These are phyloP conservation scores for Melaleuca quinquenervia DNA, from an alignment of 345 rosid species.

Conservation along the genomic window DNA sequence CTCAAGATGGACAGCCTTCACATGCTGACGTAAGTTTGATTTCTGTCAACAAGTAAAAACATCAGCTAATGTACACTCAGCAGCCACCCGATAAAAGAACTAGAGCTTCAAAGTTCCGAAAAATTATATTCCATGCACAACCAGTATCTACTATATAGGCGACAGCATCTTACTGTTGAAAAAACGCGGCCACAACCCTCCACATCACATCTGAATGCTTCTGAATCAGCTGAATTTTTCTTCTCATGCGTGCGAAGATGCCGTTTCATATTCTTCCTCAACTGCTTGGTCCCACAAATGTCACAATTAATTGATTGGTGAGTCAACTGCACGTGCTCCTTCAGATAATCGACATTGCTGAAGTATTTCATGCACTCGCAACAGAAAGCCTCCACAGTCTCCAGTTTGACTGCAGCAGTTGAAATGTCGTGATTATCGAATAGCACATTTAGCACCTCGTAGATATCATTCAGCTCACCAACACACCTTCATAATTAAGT, in stretches of 20 bases:
- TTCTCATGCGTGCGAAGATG: slow-evolving; percentile 56
- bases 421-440: neutral
- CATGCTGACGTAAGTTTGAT: slow-evolving; percentile 56
- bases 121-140: neutral
- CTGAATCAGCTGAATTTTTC: slow-evolving; percentile 10
- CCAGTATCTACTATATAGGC: slow-evolving; percentile 17
- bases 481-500: neutral
- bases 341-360: slow-evolving; percentile 56
- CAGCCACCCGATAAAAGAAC: neutral
- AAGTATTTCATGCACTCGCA: slow-evolving; percentile 76
- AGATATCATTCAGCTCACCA: neutral
- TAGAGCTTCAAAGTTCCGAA: slow-evolving; percentile 24
- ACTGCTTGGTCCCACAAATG: slow-evolving; percentile 52
- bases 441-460: neutral
- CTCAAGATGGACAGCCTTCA: slow-evolving; percentile 64
- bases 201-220: slow-evolving; percentile 40
- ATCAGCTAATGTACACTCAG: slow-evolving; percentile 7
- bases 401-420: slow-evolving; percentile 49
- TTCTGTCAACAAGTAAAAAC: slow-evolving; percentile 33
- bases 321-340: slow-evolving; percentile 49
- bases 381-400: slow-evolving; percentile 67
- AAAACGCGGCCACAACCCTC: slow-evolving; percentile 56
- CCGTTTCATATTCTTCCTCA: slow-evolving; percentile 70
- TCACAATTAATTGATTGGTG: slow-evolving; percentile 53
- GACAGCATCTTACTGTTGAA: slow-evolving; percentile 37